Evolutionary conservation across 306 rosid species (phyloP), one percentile per base, ranked within the genome.

Genomic region (Rubus idaeus): DNA sequence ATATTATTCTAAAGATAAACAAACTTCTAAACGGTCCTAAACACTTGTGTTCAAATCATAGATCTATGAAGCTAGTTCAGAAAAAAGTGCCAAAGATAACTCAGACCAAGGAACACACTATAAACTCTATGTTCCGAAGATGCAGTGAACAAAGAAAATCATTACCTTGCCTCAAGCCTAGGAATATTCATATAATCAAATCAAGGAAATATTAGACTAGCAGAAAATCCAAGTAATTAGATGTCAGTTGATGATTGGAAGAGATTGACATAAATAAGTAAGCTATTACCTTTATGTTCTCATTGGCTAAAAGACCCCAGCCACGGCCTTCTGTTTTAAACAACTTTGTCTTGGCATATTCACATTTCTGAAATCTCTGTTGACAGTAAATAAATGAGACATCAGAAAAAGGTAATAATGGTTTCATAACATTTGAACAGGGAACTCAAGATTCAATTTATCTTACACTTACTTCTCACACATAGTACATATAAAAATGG

Each of bases 261-360:
- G 67, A 58, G 69, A 56, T 66, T 44, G 51, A 77, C 51, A 56
- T 44, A 57, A 57, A 23, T 62, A 67, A 21, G 42, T 45, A 76
- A 55, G 75, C 20, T 53, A 73, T 78, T 86, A 94, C 98, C 97
- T 89, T 90, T 60, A 94, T 87, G 76, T 90, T 82, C 85, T 94
- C 90, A 75, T 86, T 94, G 71, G 96, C 92, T 83, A 91, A 61
- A 88, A 94, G 96, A 77, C 98, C 98, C 96, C 97, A 91, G 57
- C 97, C 98, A 70, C 97, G 88, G 73, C 94, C 94, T 71, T 90
- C 96, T 68, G 98, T 94, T 86, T 88, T 87, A 81, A 89, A 90
- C 88, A 94, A 79, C 90, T 86, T 90, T 75, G 94, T 88, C 90
- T 87, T 89, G 41, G 96, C 97, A 85, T 90, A 89, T 84, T 91